Evolutionary conservation across 345 rosid species (phyloP).

Genomic region (Populus pruinosa): DNA sequence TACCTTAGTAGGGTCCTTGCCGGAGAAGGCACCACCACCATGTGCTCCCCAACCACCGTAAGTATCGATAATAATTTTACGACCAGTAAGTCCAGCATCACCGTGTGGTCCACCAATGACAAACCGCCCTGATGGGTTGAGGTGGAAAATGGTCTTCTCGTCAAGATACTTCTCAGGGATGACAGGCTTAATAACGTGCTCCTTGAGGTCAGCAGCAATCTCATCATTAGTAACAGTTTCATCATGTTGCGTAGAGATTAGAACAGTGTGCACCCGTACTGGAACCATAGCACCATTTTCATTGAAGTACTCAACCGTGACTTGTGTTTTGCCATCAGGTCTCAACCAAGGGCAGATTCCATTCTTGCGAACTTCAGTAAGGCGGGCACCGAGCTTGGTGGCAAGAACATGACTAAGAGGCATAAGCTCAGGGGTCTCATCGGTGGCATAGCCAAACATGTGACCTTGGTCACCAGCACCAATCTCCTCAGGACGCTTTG

Average conservation of each 20-base stretch:
- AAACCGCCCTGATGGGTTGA: constrained; percentile 15
- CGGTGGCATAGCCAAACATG: constrained; percentile 23
- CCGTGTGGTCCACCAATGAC: constrained; percentile 22
- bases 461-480: constrained; percentile 26
- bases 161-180: constrained; percentile 19
- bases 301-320: constrained; percentile 13
- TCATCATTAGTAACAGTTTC: constrained; percentile 17
- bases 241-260: constrained; percentile 16
- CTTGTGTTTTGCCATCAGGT: constrained; percentile 23
- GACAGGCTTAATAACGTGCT: constrained; percentile 20
- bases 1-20: constrained; percentile 22
- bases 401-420: constrained; percentile 22
- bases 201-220: constrained; percentile 20
- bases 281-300: constrained; percentile 22
- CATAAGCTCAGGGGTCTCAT: constrained; percentile 21
- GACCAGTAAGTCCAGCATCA: constrained; percentile 19
- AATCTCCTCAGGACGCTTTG: constrained; percentile 18
- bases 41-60: constrained; percentile 24
- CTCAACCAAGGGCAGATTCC: constrained; percentile 21
- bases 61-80: constrained; percentile 13
- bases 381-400: constrained; percentile 19
- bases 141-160: constrained; percentile 18
- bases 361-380: constrained; percentile 19
- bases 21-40: constrained; percentile 19
- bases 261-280: constrained; percentile 15